Conservation (phyloP, 208 protist genomes). For the Leptomonas pyrrhocoris region DNA sequence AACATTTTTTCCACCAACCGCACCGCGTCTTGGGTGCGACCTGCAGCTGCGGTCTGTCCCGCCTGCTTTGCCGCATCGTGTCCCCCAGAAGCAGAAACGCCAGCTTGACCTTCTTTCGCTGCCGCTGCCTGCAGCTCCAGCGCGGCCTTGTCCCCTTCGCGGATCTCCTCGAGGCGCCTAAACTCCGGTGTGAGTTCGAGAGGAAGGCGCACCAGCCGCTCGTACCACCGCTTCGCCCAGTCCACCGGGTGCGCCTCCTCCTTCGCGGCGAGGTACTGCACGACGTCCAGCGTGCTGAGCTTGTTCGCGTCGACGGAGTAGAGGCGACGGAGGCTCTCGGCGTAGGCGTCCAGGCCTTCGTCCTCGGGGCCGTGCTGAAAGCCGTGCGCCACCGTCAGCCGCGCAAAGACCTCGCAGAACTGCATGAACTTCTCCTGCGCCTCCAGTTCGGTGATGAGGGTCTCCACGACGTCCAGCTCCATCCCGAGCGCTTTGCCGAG, state of each 20-base stretch:
- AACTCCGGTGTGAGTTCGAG: slow-evolving; percentile 81
- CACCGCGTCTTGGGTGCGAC: slow-evolving; percentile 51
- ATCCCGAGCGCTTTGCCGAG: slow-evolving; percentile 69
- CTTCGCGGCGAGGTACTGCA: slow-evolving; percentile 85
- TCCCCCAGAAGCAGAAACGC: slow-evolving; percentile 1
- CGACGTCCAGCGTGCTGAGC: slow-evolving; percentile 76
- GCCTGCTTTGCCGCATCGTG: slow-evolving; percentile 38
- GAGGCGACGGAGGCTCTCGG: slow-evolving; percentile 61
- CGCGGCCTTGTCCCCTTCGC: slow-evolving; percentile 39
- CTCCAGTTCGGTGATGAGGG: slow-evolving; percentile 62
- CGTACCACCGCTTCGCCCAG: slow-evolving; percentile 88
- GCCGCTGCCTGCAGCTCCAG: slow-evolving; percentile 37
- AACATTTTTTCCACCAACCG: slow-evolving; percentile 85
- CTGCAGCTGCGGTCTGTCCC: slow-evolving; percentile 36
- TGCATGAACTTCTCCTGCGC: slow-evolving; percentile 85
- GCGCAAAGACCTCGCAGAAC: slow-evolving; percentile 86
- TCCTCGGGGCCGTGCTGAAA: slow-evolving; percentile 67
- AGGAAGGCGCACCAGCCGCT: slow-evolving; percentile 73
- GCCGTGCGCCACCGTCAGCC: slow-evolving; percentile 65
- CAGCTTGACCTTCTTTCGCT: slow-evolving; percentile 7
- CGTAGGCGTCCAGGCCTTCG: slow-evolving; percentile 78
- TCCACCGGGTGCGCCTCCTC: slow-evolving; percentile 74
- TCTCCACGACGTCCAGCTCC: slow-evolving; percentile 67
- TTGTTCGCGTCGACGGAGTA: slow-evolving; percentile 73
- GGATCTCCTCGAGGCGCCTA: slow-evolving; percentile 60